These are phyloP conservation scores for Rubia peregrina DNA, from an alignment of 305 asterid species.

Conservation along the genomic window DNA sequence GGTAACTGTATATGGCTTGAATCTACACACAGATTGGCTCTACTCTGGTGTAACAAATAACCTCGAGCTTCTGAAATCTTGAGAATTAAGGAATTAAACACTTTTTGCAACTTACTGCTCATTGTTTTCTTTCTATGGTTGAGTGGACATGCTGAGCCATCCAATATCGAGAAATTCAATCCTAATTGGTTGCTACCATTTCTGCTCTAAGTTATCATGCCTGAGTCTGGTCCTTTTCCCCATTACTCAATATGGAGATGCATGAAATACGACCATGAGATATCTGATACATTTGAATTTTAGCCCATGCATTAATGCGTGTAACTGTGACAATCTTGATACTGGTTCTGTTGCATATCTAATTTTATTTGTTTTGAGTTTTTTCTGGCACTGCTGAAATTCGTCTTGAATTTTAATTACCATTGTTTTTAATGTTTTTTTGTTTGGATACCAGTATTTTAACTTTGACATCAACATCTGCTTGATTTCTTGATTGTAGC, in stretches of 20 bases:
- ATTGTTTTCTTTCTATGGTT: background rate
- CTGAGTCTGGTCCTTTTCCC: background rate
- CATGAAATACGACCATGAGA: background rate
- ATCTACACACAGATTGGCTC: background rate
- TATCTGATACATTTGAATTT: background rate
- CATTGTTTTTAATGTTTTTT: background rate
- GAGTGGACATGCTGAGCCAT: background rate
- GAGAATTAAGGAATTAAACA: background rate
- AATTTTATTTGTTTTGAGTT: background rate
- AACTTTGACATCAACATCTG: conserved; percentile 2
- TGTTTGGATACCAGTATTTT: background rate
- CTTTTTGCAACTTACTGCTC: background rate
- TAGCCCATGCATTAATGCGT: background rate
- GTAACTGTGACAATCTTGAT: background rate
- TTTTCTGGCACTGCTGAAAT: background rate
- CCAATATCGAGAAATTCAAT: background rate
- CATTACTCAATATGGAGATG: background rate
- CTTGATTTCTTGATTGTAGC: conserved; percentile 44
- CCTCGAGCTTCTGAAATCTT: background rate
- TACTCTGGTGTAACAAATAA: background rate
- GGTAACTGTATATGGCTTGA: background rate
- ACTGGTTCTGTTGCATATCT: background rate
- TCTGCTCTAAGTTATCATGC: background rate
- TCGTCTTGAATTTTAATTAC: background rate
- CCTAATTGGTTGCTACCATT: background rate